A percentile compares a stretch with the other conserved stretches of the same genome.
Conservation (phyloP, 2,329 filamentous ascomycete species). For the Fusarium hainanense region DNA sequence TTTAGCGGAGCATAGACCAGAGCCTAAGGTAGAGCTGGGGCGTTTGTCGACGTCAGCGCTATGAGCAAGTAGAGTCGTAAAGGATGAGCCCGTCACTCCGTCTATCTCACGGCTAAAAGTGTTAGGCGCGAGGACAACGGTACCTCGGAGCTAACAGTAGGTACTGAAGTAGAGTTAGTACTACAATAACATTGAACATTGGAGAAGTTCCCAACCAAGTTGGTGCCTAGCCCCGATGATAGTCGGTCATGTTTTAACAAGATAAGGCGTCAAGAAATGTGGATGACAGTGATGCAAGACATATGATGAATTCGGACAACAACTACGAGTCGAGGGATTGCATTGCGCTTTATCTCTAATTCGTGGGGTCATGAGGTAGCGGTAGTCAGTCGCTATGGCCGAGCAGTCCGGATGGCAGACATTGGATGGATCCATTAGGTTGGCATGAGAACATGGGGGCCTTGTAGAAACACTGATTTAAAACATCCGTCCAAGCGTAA, state of each 20-base stretch:
- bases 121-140: constrained; percentile 22
- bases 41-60: constrained; percentile 62
- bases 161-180: neutral
- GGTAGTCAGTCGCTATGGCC: constrained; percentile 5
- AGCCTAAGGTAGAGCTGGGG: constrained; percentile 44
- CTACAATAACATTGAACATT: neutral
- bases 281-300: constrained; percentile 8
- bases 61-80: constrained; percentile 4
- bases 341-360: constrained; percentile 22
- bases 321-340: constrained; percentile 19
- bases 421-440: neutral
- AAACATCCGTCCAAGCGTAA: constrained; percentile 24
- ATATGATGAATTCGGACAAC: constrained; percentile 2
- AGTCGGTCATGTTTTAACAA: constrained; percentile 21
- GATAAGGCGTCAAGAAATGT: constrained; percentile 1
- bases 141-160: constrained; percentile 16
- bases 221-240: constrained; percentile 36
- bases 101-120: constrained; percentile 40
- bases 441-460: constrained; percentile 29
- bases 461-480: constrained; percentile 34
- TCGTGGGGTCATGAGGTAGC: constrained; percentile 6
- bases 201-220: constrained; percentile 16
- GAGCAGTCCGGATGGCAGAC: constrained; percentile 24
- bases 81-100: constrained; percentile 35
- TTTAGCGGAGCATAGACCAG: constrained; percentile 48